Evolutionary conservation across 108 stramenopile species (phyloP), one percentile per base, ranked within the genome.

Genomic region (Cyclostephanos invisitatus): DNA sequence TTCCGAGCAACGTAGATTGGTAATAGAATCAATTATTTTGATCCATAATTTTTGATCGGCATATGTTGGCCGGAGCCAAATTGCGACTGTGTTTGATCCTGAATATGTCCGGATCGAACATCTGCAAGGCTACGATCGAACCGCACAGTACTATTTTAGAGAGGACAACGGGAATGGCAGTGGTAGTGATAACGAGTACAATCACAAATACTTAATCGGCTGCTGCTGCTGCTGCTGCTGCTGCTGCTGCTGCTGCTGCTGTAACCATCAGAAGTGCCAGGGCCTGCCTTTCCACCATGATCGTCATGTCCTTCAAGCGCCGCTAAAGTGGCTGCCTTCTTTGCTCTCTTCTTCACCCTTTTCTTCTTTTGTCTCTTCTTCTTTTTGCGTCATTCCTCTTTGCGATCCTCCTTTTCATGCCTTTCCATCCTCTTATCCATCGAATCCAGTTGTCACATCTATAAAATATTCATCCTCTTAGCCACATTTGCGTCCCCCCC

Each of bases 31-130:
- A 15, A 68, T 68, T 21, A 38, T 68, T 5, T 37, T 54, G 29
- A 14, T 68, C 37, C 67, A 54, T n/a, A 68, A 68, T 28, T 68
- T 56, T 54, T 10, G 67, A 56, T 38, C 54, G 5, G 51, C 37
- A 20, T 18, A 38, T 1, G 32, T 68, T 37, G 67, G 67, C 8
- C 14, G 2, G 0, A 55, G 14, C 14, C 51, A 68, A 27, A 68
- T 68, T 21, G 0, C 18, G 54, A 40, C 54, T 20, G 67, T 68
- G 18, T 56, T 68, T 68, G 53, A 68, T 56, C 51, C 67, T 17
- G 67, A 68, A 18, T 68, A 68, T 37, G 53, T 54, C 0, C 1
- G 36, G 7, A n/a, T 54, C 14, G 9, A 35, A 18, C 56, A 35
- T 38, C 29, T 55, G n/a, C 51, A 68, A 22, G 67, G 67, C 12